Percentiles rank a stretch among this genome's conserved stretches.
Conservation (phyloP, 2,329 filamentous ascomycete genomes). For the Alternaria consortialis region DNA sequence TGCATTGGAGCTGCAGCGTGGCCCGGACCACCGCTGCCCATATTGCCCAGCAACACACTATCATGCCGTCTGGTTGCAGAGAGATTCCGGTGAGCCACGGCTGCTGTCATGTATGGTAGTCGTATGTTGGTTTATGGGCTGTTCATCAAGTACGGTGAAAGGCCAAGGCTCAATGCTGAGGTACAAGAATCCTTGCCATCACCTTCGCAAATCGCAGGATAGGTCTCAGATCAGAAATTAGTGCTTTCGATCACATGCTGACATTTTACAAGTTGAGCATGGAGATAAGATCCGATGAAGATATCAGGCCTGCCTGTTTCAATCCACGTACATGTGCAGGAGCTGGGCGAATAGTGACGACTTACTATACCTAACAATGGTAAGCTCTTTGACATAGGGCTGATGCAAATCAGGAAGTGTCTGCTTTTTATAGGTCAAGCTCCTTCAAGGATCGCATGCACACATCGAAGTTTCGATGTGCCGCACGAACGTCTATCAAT, state of each 20-base stretch:
- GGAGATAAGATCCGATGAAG: constrained; percentile 12
- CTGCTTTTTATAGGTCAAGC: constrained; percentile 17
- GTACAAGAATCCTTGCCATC: constrained; percentile 24
- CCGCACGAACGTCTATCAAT: constrained; percentile 1
- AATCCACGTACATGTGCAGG: constrained; percentile 21
- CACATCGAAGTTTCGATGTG: constrained; percentile 12
- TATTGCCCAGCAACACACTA: constrained; percentile 18
- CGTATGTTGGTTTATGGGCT: constrained; percentile 13
- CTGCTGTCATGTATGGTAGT: constrained; percentile 7
- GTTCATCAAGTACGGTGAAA: constrained; percentile 7
- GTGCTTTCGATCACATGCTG: constrained; percentile 14
- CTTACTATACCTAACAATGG: constrained; percentile 19
- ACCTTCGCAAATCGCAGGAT: constrained; percentile 4
- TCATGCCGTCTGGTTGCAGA: constrained; percentile 28
- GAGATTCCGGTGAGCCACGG: constrained; percentile 27
- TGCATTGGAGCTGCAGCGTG: constrained; percentile 17
- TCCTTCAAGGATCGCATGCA: constrained; percentile 15
- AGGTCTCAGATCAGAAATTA: constrained; percentile 10
- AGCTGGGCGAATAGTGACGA: constrained; percentile 16
- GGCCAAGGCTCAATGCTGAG: constrained; percentile 16
- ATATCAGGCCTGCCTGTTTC: constrained; percentile 10
- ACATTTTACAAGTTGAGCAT: constrained; percentile 7
- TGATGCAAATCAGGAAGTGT: constrained; percentile 29
- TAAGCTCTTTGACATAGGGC: constrained; percentile 31
- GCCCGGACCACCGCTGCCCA: constrained; percentile 11